A percentile compares a stretch with the other conserved stretches of the same genome.
These are phyloP conservation scores for Aspergillus homomorphus DNA, from an alignment of 495 filamentous ascomycete genomes.

Conservation along the genomic window DNA sequence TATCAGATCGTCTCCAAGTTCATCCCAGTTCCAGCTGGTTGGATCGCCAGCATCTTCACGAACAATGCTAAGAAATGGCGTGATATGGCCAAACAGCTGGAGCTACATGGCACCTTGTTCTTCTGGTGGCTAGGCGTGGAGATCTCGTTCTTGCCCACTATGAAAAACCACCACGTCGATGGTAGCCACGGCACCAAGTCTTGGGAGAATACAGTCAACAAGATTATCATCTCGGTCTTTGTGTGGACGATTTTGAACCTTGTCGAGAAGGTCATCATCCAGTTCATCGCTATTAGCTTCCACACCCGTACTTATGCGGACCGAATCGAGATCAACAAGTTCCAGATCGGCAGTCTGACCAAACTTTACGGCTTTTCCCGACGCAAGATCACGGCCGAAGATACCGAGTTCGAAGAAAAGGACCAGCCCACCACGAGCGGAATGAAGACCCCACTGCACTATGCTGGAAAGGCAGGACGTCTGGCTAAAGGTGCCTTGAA, in stretches of 20 bases:
- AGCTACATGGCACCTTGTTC: slow-evolving; percentile 83
- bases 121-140: slow-evolving; percentile 89
- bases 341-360: slow-evolving; percentile 74
- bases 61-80: slow-evolving; percentile 93
- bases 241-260: slow-evolving; percentile 78
- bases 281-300: slow-evolving; percentile 91
- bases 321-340: slow-evolving; percentile 89
- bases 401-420: slow-evolving; percentile 67
- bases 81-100: slow-evolving; percentile 82
- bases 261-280: slow-evolving; percentile 89
- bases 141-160: slow-evolving; percentile 55
- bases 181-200: slow-evolving; percentile 47
- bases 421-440: slow-evolving; percentile 47
- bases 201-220: slow-evolving; percentile 82
- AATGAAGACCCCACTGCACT: slow-evolving; percentile 66
- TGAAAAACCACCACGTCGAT: slow-evolving; percentile 71
- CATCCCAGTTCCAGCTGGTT: slow-evolving; percentile 63
- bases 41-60: slow-evolving; percentile 72
- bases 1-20: slow-evolving; percentile 67
- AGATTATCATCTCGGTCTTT: slow-evolving; percentile 80
- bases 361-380: slow-evolving; percentile 84
- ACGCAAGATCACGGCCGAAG: slow-evolving; percentile 64
- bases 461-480: slow-evolving; percentile 61
- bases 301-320: slow-evolving; percentile 89
- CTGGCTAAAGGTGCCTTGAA: slow-evolving; percentile 69